Evolutionary conservation across 495 filamentous ascomycete genomes (phyloP), one percentile per base, ranked within the genome.

Genomic region (Penicillium canariense): DNA sequence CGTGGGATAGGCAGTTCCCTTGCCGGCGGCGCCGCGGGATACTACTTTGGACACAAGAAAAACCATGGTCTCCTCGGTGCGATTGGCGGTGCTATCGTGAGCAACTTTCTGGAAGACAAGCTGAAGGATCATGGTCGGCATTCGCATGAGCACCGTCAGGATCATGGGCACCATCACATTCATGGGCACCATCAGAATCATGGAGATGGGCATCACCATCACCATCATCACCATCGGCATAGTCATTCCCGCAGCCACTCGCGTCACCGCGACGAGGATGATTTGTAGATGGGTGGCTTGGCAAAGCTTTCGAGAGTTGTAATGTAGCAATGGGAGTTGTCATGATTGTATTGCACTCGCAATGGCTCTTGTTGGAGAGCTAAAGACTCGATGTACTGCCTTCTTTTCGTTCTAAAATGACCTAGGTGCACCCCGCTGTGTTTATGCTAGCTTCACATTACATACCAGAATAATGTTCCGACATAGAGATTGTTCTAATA

Each of bases 41-140:
- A 75, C 30, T 77, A 70, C 50, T 55, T 74, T 0, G 78, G 78
- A 1, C 71, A 75, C 35, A 77, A 80, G 61, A 69, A 67, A 26
- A 64, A 71, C 2, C 78, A 81, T 59, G 76, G 75, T 0, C 50
- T 81, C 2, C 50, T 81, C 20, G 78, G 78, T 20, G 72, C 78
- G 15, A 58, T 81, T 27, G 76, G 75, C 6, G 78, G 78, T 40
- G 79, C 79, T 0, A 62, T 82, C 14, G 45, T 75, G 4, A 79
- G 79, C 2, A 80, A 74, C 47, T 68, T 76, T 8, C 4, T 79
- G 1, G 70, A 73, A 44, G 59, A 76, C 40, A 71, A 75, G 39
- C 48, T 75, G 28, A 75, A 76, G 52, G 65, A 72, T 43, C 57
- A 61, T 54, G 57, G 51, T 27, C 52, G 50, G 4, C 49, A 59